Evolutionary conservation across 192 early-diverging fungal genomes (phyloP).

Genomic region (Paraglomus occultum): DNA sequence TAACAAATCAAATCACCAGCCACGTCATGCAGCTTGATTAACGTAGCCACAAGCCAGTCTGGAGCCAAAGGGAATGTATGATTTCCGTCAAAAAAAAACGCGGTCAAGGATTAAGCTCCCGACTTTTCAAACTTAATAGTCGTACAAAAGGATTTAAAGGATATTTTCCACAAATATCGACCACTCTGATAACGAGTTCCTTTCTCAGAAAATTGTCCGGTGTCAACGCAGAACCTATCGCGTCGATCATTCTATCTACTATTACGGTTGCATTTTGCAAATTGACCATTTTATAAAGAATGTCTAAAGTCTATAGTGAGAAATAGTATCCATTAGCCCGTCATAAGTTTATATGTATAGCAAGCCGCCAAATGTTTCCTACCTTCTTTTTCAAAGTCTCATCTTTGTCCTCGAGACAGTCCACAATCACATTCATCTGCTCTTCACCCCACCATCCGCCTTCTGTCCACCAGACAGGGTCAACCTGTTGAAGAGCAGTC

Average conservation of each 20-base stretch:
- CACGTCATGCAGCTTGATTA: not conserved
- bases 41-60: slow-evolving; percentile 15
- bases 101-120: not conserved
- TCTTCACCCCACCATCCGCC: slow-evolving; percentile 27
- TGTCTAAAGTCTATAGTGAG: slow-evolving; percentile 11
- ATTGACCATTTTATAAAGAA: slow-evolving; percentile 29
- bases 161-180: slow-evolving; percentile 24
- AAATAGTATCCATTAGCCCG: not conserved
- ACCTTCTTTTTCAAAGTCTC: slow-evolving; percentile 24
- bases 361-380: not conserved
- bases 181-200: slow-evolving; percentile 13
- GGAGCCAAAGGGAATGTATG: slow-evolving; percentile 11
- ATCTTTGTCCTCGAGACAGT: slow-evolving; percentile 30
- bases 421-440: slow-evolving; percentile 26
- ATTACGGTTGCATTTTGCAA: slow-evolving; percentile 16
- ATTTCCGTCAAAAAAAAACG: not conserved
- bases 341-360: not conserved
- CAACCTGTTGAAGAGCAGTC: slow-evolving; percentile 37
- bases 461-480: slow-evolving; percentile 29
- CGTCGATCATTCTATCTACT: slow-evolving; percentile 21
- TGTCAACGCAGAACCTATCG: not conserved
- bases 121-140: not conserved
- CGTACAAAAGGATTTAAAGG: not conserved
- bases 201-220: slow-evolving; percentile 12
- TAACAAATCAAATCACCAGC: slow-evolving; percentile 15